Conservation (phyloP, 2,329 filamentous ascomycete genomes). For the Pezicula rhizophila region DNA sequence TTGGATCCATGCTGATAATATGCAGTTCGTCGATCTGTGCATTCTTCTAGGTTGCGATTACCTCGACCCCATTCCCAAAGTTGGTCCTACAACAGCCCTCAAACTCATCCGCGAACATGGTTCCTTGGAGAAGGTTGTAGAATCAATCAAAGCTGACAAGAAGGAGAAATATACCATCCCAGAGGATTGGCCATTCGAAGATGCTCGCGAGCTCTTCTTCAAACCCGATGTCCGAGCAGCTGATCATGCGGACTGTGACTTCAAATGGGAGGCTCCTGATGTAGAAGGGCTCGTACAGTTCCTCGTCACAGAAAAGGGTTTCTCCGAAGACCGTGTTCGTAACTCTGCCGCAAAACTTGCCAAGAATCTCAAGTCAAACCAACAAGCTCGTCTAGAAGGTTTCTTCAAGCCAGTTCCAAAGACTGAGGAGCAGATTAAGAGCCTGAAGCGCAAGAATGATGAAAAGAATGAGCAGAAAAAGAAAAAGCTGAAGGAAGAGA, state of each 20-base stretch:
- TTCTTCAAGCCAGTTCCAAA: conserved; percentile 95
- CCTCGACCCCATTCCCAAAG: conserved; percentile 89
- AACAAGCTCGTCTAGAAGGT: conserved; percentile 86
- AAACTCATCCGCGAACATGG: conserved; percentile 93
- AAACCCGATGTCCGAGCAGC: conserved; percentile 81
- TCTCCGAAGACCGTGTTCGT: conserved; percentile 90
- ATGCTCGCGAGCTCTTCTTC: conserved; percentile 88
- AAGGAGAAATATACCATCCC: conserved; percentile 80
- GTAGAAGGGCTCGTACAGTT: conserved; percentile 85
- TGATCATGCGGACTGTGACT: conserved; percentile 82
- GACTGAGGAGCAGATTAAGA: conserved; percentile 78
- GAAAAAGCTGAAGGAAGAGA: conserved; percentile 90
- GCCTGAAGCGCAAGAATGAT: conserved; percentile 86
- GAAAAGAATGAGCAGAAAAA: conserved; percentile 88
- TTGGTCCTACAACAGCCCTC: conserved; percentile 85
- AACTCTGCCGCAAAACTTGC: conserved; percentile 69
- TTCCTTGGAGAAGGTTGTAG: conserved; percentile 79
- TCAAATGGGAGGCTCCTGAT: conserved; percentile 96
- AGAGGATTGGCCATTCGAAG: conserved; percentile 93
- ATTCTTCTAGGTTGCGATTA: conserved; percentile 98
- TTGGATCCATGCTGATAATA: conserved; percentile 1
- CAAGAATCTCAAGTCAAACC: conserved; percentile 86
- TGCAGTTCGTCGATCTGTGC: conserved; percentile 91
- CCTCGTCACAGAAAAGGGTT: conserved; percentile 89
- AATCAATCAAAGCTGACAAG: conserved; percentile 67